Conservation (phyloP, 2,329 filamentous ascomycete species). For the Fonsecaea pedrosoi region DNA sequence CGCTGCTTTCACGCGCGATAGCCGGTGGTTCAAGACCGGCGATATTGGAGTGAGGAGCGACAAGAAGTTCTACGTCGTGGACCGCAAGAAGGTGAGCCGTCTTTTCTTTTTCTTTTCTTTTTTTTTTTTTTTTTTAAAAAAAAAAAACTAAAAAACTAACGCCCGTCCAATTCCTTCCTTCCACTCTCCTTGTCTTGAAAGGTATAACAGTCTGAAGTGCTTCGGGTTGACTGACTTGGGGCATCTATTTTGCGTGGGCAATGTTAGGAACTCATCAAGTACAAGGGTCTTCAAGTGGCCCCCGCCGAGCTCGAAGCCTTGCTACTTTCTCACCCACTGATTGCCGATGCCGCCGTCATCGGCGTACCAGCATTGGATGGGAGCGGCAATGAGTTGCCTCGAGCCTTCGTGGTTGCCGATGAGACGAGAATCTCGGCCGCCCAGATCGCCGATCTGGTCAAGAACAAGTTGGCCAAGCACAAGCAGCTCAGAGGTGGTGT, state of each 20-base stretch:
- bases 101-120: neutral
- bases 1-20: constrained; percentile 49
- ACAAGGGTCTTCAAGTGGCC: constrained; percentile 60
- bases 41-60: constrained; percentile 79
- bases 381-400: constrained; percentile 50
- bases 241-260: no score
- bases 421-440: constrained; percentile 41
- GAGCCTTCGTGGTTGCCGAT: constrained; percentile 52
- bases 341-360: constrained; percentile 57
- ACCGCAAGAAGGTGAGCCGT: constrained; percentile 69
- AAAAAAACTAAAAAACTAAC: no score
- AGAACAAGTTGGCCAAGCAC: constrained; percentile 42
- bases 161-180: neutral
- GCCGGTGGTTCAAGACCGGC: constrained; percentile 89
- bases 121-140: no score
- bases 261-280: constrained; percentile 58
- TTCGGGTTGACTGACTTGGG: constrained; percentile 45
- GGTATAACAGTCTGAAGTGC: constrained; percentile 50
- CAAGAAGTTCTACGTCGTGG: constrained; percentile 89
- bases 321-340: constrained; percentile 49
- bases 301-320: constrained; percentile 57
- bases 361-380: constrained; percentile 46
- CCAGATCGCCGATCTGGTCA: constrained; percentile 44
- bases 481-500: constrained; percentile 48
- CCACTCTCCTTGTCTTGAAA: no score